phyloP scores from a whole-genome alignment of 306 rosid genomes.

The Vicia sativa region DNA sequence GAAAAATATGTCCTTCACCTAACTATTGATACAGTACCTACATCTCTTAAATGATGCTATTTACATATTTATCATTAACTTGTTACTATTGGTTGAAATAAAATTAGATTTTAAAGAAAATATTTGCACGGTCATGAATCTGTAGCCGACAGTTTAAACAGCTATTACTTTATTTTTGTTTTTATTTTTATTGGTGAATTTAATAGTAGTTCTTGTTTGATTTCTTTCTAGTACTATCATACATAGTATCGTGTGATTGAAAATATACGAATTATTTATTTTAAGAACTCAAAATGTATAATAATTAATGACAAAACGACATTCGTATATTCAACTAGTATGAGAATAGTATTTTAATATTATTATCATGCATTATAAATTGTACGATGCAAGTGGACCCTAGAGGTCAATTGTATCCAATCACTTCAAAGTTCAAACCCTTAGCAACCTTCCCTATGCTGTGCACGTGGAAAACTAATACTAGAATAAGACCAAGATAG shows the following conservation, averaged over 20 bases:
- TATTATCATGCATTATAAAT: background rate
- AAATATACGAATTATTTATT: background rate
- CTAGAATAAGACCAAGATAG: conserved; percentile 33
- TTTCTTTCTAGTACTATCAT: background rate
- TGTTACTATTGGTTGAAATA: background rate
- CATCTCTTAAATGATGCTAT: background rate
- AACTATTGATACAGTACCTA: background rate
- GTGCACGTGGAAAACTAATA: conserved; percentile 46
- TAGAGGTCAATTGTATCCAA: conserved; percentile 18
- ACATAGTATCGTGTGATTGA: background rate
- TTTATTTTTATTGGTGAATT: conserved; percentile 2
- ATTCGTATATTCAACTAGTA: background rate
- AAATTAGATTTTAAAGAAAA: background rate
- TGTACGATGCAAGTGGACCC: conserved; percentile 39
- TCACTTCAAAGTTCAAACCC: conserved; percentile 13
- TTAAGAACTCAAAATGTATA: background rate
- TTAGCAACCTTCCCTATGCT: conserved; percentile 20
- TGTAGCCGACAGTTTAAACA: conserved; percentile 5
- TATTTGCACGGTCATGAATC: background rate
- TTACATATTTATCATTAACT: background rate
- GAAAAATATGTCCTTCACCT: background rate
- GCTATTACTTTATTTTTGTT: background rate
- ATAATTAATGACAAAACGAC: background rate
- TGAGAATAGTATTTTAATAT: conserved; percentile 25
- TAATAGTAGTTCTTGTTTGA: background rate